Evolutionary conservation across 768 basidiomycete genomes (phyloP).

Genomic region (Suillus hirtellus): DNA sequence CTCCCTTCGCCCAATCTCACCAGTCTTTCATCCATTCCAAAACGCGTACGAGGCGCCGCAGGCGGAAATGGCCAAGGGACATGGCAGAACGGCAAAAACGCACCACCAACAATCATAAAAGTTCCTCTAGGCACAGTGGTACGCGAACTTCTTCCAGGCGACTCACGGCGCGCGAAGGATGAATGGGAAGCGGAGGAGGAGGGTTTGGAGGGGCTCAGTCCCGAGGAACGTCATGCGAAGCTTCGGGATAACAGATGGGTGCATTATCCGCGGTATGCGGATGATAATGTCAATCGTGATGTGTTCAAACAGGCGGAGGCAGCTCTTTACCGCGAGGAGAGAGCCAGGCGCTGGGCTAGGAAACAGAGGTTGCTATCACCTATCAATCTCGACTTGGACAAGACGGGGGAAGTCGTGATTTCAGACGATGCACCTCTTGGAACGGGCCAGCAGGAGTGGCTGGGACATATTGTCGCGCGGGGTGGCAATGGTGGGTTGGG

Average conservation of each 20-base stretch:
- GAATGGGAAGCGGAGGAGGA: conserved; percentile 78
- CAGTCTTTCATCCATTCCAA: conserved; percentile 71
- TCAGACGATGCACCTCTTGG: conserved; percentile 65
- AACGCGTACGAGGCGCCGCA: conserved; percentile 62
- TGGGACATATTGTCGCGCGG: conserved; percentile 66
- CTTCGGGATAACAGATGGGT: conserved; percentile 73
- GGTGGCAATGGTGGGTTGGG: conserved; percentile 86
- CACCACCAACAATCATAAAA: conserved; percentile 67
- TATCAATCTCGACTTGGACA: conserved; percentile 63
- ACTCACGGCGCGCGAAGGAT: conserved; percentile 62
- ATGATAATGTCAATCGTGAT: conserved; percentile 61
- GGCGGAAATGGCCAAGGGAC: conserved; percentile 81
- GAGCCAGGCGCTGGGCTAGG: conserved; percentile 52
- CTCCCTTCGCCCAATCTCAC: conserved; percentile 76
- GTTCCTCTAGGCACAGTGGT: conserved; percentile 94
- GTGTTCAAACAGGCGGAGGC: conserved; percentile 74
- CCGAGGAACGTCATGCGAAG: conserved; percentile 51
- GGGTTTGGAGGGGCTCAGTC: conserved; percentile 46
- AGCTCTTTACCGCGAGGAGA: conserved; percentile 58
- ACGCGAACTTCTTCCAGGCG: conserved; percentile 66
- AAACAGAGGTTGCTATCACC: conserved; percentile 44
- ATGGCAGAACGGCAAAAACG: conserved; percentile 83
- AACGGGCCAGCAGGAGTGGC: conserved; percentile 46
- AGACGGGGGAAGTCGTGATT: conserved; percentile 40
- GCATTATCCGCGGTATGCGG: conserved; percentile 71